Evolutionary conservation across 2,329 filamentous ascomycete genomes (phyloP), one percentile per base, ranked within the genome.

Genomic region (Aspergillus persii): DNA sequence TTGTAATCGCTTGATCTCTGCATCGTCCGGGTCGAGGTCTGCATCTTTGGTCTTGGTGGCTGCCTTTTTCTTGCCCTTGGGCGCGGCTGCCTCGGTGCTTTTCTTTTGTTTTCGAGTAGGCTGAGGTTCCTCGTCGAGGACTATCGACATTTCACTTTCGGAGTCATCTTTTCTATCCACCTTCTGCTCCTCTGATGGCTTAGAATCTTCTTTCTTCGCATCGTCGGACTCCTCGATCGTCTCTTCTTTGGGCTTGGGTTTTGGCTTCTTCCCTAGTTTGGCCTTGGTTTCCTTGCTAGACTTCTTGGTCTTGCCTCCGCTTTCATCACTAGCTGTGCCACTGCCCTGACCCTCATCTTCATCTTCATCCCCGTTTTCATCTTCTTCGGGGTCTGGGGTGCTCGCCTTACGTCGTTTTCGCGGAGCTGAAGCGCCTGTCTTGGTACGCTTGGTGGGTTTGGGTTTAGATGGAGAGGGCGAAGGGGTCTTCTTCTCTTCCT

Each of bases 1-100:
- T 77, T 98, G 94, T 3, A 98, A 81, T 52, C 88, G 89, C 75
- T 96, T 98, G 71, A 97, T 89, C 73, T 96, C 90, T 3, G 85
- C 87, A 60, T 91, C 86, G 61, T 92, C 84, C 0, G 89, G 85
- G 18, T 87, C 80, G 2, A 78, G 66, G 8, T 80, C 69, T n/a
- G 77, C 68, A 59, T 81, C 81, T 18, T 81, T 83, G 15, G 72
- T 55, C 67, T 79, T 77, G 1, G 73, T 63, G 15, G 69, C 57
- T 6, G 67, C 56, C 54, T 72, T 75, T 61, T 73, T 73, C 65
- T 72, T 72, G 39, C 54, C 57, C 59, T 72, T 70, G 63, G 73
- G 63, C 44, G 67, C 54, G 31, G 63, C 18, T 36, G 41, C 65
- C 15, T 63, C 72, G 62, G 60, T 61, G 44, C 65, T 71, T 61